Evolutionary conservation across 352 stramenopile species (phyloP), one percentile per base, ranked within the genome.

Genomic region (Pythium oligandrum): DNA sequence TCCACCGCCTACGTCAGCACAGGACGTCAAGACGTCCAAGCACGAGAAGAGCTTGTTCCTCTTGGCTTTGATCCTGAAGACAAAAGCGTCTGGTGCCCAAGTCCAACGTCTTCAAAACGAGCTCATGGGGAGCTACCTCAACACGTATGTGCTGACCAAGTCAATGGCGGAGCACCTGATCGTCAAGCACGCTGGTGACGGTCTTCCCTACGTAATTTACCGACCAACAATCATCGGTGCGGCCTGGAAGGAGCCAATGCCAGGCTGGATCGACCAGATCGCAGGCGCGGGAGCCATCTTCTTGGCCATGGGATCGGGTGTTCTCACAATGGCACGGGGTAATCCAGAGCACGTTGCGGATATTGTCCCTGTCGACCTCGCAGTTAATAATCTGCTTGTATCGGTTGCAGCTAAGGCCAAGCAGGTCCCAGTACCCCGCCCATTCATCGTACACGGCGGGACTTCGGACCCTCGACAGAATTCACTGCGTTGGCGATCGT

Each of bases 71-170:
- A 95, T 58, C 66, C 68, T 9, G 73, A 88, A 32, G 79, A 87
- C 71, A 0, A 74, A 58, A 1, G 74, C 76, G 5, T 80, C 77
- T 11, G 53, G 78, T 0, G 74, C 54, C 33, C 72, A 91, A 37
- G 52, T 88, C 36, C 78, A 88, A 45, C 67, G 75, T 5, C 55
- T 96, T 32, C 66, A 72, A 34, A 70, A 88, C 11, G 86, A 93
- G 44, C 64, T 95, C 34, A 92, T 94, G 55, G 83, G 86, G 30
- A 90, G 82, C 30, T 96, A 93, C 68, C 68, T 83, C 5, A 96
- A 96, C 64, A 96, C 86, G 44, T 96, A 95, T 64, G 84, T 80
- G 26, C 75, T 96, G 0, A 96, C 84, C 59, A 94, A 96, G 65
- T 90, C 82, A 9, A 93, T 95, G 76, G 82, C 83, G 38, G 86